Base-by-base conservation (phyloP, 1,284 basidiomycete species). In the Kwoniella shivajii region DNA sequence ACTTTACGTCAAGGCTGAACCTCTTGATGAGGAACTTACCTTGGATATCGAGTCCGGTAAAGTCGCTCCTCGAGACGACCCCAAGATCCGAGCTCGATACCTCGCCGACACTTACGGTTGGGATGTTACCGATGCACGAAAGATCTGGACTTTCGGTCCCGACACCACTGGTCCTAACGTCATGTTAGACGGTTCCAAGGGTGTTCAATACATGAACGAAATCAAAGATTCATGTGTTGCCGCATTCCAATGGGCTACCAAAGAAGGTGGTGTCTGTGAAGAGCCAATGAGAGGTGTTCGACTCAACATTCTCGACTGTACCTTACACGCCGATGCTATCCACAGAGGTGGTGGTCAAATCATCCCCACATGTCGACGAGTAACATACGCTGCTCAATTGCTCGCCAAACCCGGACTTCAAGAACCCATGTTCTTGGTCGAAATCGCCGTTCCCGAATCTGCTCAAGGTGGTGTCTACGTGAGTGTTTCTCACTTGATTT, bases 221-320 rank as follows among this genome's bases (percentile, higher is more conserved):
- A 99, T 99, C 85, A 99, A 99, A 85, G 96, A 99, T 81, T 99
- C 95, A 69, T 97, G 93, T 79, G 86, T 99, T 79, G 95, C 95
- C 75, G 95, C 93, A 58, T 93, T 99, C 88, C 96, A 99, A 82
- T 99, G 95, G 96, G 96, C 94, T 56, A 90, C 92, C 64, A 96
- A 95, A 84, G 93, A 96, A 82, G 96, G 96, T 85, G 93, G 92
- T 67, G 88, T 89, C 75, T 87, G 87, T 62, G 96, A 99, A 79
- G 96, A 99, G 85, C 91, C 89, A 80, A 95, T 99, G 92, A 93
- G 96, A 84, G 94, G 94, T 82, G 85, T 95, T 73, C 91, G 96
- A 70, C 84, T 92, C 83, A 98, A 98, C 83, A 84, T 98, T 65
- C 83, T 97, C 69, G 95, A 97, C 86, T 94, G 97, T 61, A 95